Conservation (phyloP, 2,329 filamentous ascomycete genomes). For the Alternaria sp. region DNA sequence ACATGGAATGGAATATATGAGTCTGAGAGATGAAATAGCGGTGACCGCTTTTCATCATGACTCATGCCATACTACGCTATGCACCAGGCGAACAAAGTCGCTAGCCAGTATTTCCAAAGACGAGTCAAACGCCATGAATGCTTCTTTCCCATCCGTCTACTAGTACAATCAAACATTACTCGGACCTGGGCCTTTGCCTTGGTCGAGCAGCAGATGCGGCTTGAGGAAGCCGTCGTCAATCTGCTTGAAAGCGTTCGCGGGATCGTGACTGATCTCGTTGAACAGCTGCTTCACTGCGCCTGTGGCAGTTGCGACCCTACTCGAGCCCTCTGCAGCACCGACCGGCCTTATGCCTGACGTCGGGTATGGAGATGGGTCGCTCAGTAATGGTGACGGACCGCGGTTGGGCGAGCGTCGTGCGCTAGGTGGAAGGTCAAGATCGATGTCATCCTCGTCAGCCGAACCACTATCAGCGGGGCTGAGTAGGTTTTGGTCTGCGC, state of each 20-base stretch:
- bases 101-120: not conserved
- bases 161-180: constrained; percentile 42
- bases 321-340: constrained; percentile 31
- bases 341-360: constrained; percentile 48
- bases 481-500: constrained; percentile 65
- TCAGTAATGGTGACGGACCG: constrained; percentile 40
- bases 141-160: not conserved
- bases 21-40: not conserved
- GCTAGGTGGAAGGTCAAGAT: constrained; percentile 69
- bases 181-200: constrained; percentile 48
- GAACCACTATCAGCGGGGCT: constrained; percentile 58
- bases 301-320: constrained; percentile 69
- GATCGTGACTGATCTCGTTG: constrained; percentile 80
- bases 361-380: constrained; percentile 48
- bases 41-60: not conserved
- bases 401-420: constrained; percentile 58
- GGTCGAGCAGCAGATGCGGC: constrained; percentile 85
- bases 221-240: constrained; percentile 97
- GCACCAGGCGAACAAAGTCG: constrained; percentile 5
- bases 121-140: constrained; percentile 11
- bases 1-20: not conserved
- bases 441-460: constrained; percentile 62
- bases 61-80: constrained; percentile 1
- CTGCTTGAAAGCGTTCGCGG: constrained; percentile 88
- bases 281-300: constrained; percentile 83